A percentile compares a stretch with the other conserved stretches of the same genome.
Evolutionary conservation across 163 green algal genomes (phyloP).

Genomic region (Dunaliella salina): DNA sequence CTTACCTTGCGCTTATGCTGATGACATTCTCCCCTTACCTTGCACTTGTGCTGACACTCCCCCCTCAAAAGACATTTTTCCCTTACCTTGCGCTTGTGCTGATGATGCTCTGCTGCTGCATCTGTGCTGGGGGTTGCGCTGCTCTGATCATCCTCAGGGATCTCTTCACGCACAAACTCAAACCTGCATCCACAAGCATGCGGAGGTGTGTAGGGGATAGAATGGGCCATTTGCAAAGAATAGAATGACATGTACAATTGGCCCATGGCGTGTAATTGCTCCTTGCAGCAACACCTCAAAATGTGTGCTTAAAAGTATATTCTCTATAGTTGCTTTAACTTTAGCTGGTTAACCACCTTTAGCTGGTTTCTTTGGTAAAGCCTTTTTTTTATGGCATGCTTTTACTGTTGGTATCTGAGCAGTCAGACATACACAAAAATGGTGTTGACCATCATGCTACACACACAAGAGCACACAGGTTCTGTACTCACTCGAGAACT

Average conservation of each 20-base stretch:
- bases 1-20: too few species aligned
- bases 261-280: too few species aligned
- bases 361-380: slow-evolving; percentile 11
- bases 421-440: too few species aligned
- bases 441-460: not conserved
- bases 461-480: not conserved
- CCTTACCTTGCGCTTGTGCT: not conserved
- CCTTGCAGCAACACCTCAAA: too few species aligned
- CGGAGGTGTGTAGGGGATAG: too few species aligned
- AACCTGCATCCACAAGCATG: not conserved
- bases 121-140: not conserved
- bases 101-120: not conserved
- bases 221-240: too few species aligned
- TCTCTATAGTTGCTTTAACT: slow-evolving; percentile 4
- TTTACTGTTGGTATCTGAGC: not conserved
- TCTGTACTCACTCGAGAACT: not conserved
- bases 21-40: too few species aligned
- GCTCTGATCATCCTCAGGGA: not conserved
- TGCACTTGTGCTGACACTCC: too few species aligned
- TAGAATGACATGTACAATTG: too few species aligned
- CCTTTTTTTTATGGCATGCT: slow-evolving; percentile 1
- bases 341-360: slow-evolving; percentile 8
- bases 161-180: not conserved
- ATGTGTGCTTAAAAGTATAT: not conserved
- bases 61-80: too few species aligned